Evolutionary conservation across 306 rosid genomes (phyloP), one percentile per base, ranked within the genome.

Genomic region (Arachis hypogaea): DNA sequence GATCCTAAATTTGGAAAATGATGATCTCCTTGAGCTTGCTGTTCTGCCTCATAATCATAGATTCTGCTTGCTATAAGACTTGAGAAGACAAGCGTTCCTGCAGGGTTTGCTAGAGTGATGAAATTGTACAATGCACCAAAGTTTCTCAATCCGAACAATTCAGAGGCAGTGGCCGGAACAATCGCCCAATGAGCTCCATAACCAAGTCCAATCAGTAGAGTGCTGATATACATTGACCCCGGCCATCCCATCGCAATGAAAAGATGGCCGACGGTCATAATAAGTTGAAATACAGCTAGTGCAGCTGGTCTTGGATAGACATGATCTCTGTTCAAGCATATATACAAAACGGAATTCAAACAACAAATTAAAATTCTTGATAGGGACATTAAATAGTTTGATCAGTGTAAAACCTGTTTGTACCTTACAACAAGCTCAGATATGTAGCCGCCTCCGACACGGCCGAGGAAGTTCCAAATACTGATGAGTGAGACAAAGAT

Each of bases 171-270:
- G n/a, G 99, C 99, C 0, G 99, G 99, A 60, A 87, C 87, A 33
- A 94, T 77, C 16, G 96, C 93, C 99, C 99, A 94, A 78, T 94
- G 99, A 58, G 95, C 95, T 10, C 99, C 99, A 54, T 89, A 94
- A 22, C 99, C 97, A 59, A 92, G 86, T 38, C 97, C 99, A 42
- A 87, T 85, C 3, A 92, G 78, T 73, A 94, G 65, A 3, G 97
- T 94, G 3, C 96, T 90, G 3, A 93, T 60, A 72, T 93, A 82
- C 91, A 93, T 85, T 47, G 88, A 84, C 29, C 98, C 98, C 22
- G 97, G 97, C 91, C 89, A 86, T 60, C 96, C 98, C 78, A 93
- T 86, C 5, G 88, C 96, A 63, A 91, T 61, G 85, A 77, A 88
- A 62, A 89, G 6, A 76, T 91, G 97, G 8, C 98, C 97, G 74